Conservation (phyloP, 2,329 filamentous ascomycete species). For the Knufia petricola region DNA sequence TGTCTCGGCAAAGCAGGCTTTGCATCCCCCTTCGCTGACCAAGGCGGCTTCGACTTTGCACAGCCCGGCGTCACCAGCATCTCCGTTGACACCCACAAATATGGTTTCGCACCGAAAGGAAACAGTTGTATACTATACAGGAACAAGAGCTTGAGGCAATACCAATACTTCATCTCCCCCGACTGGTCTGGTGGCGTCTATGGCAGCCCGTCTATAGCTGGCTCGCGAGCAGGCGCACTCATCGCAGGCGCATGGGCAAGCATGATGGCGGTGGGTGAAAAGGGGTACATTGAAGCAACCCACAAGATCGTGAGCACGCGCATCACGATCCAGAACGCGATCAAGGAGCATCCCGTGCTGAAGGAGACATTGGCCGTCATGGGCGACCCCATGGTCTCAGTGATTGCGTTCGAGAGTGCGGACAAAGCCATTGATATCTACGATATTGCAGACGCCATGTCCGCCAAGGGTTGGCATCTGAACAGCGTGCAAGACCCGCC, state of each 20-base stretch:
- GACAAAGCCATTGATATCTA: constrained; percentile 71
- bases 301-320: constrained; percentile 77
- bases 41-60: constrained; percentile 83
- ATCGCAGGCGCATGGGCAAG: constrained; percentile 95
- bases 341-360: constrained; percentile 60
- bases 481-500: constrained; percentile 88
- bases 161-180: constrained; percentile 93
- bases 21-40: constrained; percentile 48
- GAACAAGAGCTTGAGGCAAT: constrained; percentile 62
- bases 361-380: constrained; percentile 66
- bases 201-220: constrained; percentile 82
- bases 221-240: constrained; percentile 81
- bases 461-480: constrained; percentile 78
- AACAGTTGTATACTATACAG: constrained; percentile 92
- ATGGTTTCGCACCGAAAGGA: constrained; percentile 95
- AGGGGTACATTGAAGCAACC: constrained; percentile 79
- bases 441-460: constrained; percentile 86
- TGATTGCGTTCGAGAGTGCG: constrained; percentile 76
- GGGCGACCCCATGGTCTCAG: constrained; percentile 77
- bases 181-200: constrained; percentile 97
- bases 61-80: constrained; percentile 92
- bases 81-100: constrained; percentile 96
- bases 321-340: constrained; percentile 68
- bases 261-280: constrained; percentile 78
- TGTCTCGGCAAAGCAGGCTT: constrained; percentile 91